Evolutionary conservation across 768 basidiomycete genomes (phyloP), one percentile per base, ranked within the genome.

Genomic region (Albatrellus ellisii): DNA sequence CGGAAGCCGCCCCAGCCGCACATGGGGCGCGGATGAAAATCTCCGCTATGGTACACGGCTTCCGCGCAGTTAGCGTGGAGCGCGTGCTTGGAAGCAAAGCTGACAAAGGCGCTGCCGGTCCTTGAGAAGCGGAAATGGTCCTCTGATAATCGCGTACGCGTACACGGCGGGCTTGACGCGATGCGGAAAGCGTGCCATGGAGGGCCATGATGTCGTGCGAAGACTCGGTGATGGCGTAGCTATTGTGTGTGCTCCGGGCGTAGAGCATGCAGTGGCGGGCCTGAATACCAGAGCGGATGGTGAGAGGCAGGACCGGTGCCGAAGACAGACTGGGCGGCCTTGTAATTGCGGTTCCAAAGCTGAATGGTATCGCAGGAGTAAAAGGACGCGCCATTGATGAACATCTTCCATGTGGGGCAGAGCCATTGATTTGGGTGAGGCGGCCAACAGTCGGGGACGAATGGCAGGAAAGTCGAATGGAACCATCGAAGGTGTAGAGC

Each of bases 81-180:
- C 4, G 84, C 87, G 54, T 90, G 88, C 60, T 91, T 90, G 21
- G 79, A 82, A 32, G 78, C 80, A 55, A 88, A 80, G 59, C 88
- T 82, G 46, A 87, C 82, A 61, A 89, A 89, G 26, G 82, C 78
- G 9, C 84, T 83, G 12, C 85, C 85, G 3, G 86, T 90, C 58
- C 88, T 86, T 21, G 83, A 86, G 60, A 89, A 88, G 17, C 86
- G 72, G 49, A 87, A 68, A 7, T 84, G 74, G 59, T 84, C 85
- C 41, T 79, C 76, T 62, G 3, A 79, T 72, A 54, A 91, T 77
- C 56, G 89, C 69, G 61, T 89, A 91, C 28, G 88, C 89, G 62
- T 89, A 90, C 18, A 88, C 74, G 0, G 79, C 79, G 33, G 83
- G 83, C 55, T 85, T 85, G 59, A 86, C 69, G 47, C 79, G 73